Conservation (phyloP, 495 filamentous ascomycete species). For the Talaromyces nanjingensis region DNA sequence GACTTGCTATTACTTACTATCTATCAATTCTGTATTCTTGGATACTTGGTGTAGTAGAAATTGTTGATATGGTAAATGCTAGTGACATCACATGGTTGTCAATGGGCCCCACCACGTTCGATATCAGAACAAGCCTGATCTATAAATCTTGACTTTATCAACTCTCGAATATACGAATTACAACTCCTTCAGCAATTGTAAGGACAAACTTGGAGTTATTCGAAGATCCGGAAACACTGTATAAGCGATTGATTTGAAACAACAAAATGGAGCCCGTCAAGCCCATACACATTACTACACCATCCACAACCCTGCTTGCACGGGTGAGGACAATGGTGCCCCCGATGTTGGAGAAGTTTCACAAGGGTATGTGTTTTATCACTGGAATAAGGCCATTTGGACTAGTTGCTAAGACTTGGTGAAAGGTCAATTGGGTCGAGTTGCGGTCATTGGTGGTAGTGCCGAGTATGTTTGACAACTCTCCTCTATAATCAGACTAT, state of each 20-base stretch:
- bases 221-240: too few relatives aligned
- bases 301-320: conserved; percentile 65
- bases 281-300: conserved; percentile 41
- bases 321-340: conserved; percentile 89
- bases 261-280: conserved; percentile 21
- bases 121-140: conserved; percentile 5
- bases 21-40: too few relatives aligned
- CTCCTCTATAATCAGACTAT: background rate
- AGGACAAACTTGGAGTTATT: too few relatives aligned
- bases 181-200: background rate
- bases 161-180: background rate
- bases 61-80: conserved; percentile 4
- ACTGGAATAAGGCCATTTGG: background rate
- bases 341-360: conserved; percentile 91
- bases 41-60: background rate
- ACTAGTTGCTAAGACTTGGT: conserved; percentile 13
- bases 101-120: conserved; percentile 13
- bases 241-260: background rate
- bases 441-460: conserved; percentile 92
- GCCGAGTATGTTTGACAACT: conserved; percentile 52
- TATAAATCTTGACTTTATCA: background rate
- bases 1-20: too few relatives aligned
- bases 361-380: conserved; percentile 64
- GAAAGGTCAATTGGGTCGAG: conserved; percentile 80
- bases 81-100: conserved; percentile 36